Conservation (phyloP, 2,329 filamentous ascomycete genomes). For the Talaromyces sp. region DNA sequence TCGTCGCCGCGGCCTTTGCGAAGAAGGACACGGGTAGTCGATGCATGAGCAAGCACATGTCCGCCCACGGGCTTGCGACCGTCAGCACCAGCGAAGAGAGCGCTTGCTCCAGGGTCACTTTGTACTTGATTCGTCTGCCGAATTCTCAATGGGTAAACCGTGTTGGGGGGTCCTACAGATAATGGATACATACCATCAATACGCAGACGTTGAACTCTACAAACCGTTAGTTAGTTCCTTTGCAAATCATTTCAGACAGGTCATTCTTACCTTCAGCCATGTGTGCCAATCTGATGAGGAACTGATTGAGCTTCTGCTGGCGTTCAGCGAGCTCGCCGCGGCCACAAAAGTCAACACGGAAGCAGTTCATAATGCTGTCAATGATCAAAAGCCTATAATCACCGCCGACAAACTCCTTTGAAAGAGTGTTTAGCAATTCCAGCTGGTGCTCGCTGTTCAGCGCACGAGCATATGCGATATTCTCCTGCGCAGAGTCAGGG, state of each 20-base stretch:
- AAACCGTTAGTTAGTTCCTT: constrained; percentile 9
- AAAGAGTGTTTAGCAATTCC: constrained; percentile 57
- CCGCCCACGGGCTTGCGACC: constrained; percentile 63
- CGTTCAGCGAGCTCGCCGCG: constrained; percentile 63
- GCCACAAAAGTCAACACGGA: constrained; percentile 62
- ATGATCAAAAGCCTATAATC: constrained; percentile 63
- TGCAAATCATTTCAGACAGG: not conserved
- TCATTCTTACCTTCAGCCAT: constrained; percentile 53
- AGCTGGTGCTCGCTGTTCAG: constrained; percentile 63
- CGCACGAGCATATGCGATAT: constrained; percentile 61
- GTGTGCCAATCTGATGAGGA: constrained; percentile 58
- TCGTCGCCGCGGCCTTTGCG: constrained; percentile 66
- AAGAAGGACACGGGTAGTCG: constrained; percentile 60
- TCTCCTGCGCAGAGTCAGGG: constrained; percentile 56
- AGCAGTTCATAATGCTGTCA: constrained; percentile 66
- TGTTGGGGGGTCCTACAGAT: not conserved
- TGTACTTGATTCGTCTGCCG: constrained; percentile 64
- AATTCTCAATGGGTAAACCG: constrained; percentile 2
- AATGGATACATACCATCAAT: constrained; percentile 45
- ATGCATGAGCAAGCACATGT: constrained; percentile 65
- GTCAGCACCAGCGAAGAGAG: constrained; percentile 62
- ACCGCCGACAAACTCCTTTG: constrained; percentile 56
- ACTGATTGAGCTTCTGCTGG: constrained; percentile 63
- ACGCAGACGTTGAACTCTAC: constrained; percentile 63
- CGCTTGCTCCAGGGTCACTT: constrained; percentile 63